Conservation (phyloP, 2,329 filamentous ascomycete species). For the Drechslerella dactyloides region DNA sequence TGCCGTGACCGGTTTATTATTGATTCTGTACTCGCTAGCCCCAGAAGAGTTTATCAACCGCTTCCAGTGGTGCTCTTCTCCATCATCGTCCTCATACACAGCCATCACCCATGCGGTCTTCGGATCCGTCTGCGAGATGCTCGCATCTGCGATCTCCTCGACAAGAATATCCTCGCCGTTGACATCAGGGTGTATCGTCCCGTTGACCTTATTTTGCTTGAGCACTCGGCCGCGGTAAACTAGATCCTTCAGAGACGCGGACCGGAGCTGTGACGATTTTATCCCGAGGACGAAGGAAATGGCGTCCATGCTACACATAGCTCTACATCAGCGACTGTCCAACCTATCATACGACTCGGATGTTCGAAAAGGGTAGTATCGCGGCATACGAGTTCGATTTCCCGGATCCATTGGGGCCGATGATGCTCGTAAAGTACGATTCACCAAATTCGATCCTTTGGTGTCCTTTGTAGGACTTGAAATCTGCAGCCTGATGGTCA, state of each 20-base stretch:
- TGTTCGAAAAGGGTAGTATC: slow-evolving; percentile 6
- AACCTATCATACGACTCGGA: background rate
- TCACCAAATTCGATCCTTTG: slow-evolving; percentile 94
- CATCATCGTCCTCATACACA: slow-evolving; percentile 93
- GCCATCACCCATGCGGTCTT: slow-evolving; percentile 99
- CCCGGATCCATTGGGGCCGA: slow-evolving; percentile 98
- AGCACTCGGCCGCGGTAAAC: slow-evolving; percentile 95
- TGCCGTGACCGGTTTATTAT: slow-evolving; percentile 84
- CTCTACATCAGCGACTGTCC: background rate
- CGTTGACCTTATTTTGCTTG: slow-evolving; percentile 75
- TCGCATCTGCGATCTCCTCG: slow-evolving; percentile 64
- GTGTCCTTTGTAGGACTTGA: slow-evolving; percentile 99
- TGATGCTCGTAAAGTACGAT: slow-evolving; percentile 98
- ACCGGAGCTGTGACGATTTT: slow-evolving; percentile 96
- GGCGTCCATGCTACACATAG: slow-evolving; percentile 82
- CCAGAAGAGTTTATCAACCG: slow-evolving; percentile 87
- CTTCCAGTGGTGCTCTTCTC: slow-evolving; percentile 92
- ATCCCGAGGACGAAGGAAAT: slow-evolving; percentile 99
- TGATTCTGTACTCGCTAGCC: slow-evolving; percentile 94
- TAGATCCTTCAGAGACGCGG: slow-evolving; percentile 88
- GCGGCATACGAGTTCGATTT: slow-evolving; percentile 90
- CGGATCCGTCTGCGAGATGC: slow-evolving; percentile 77
- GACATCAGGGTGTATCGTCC: slow-evolving; percentile 68
- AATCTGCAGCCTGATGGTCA: slow-evolving; percentile 67
- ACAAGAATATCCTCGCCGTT: slow-evolving; percentile 70